Conservation (phyloP, 495 filamentous ascomycete genomes). For the Chaetomium fimeti region DNA sequence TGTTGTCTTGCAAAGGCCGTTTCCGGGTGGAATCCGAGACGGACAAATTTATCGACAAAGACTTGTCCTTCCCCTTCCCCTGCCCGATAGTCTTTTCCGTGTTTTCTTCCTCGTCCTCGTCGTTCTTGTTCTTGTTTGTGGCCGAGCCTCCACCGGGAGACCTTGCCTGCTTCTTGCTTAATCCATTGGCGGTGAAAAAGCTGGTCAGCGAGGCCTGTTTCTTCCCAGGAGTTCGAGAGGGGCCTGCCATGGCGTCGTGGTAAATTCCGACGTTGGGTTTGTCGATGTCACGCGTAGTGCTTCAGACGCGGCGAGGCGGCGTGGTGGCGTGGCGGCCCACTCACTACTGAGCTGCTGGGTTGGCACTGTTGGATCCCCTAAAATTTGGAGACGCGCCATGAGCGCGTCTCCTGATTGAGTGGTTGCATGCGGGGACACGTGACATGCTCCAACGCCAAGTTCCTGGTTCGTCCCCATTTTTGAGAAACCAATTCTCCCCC, state of each 20-base stretch:
- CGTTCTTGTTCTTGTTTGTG: conserved; percentile 2
- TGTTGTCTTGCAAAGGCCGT: conserved; percentile 48
- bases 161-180: conserved; percentile 26
- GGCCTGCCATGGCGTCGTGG: conserved; percentile 38
- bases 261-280: background rate
- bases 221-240: conserved; percentile 45
- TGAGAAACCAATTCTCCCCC: background rate
- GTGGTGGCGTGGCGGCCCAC: no score
- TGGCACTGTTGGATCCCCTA: background rate
- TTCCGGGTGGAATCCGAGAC: conserved; percentile 36
- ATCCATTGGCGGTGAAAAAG: conserved; percentile 65
- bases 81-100: background rate
- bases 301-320: conserved; percentile 8
- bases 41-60: conserved; percentile 12
- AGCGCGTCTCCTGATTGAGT: conserved; percentile 17
- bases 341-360: background rate
- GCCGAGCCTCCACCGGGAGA: conserved; percentile 18
- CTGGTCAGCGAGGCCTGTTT: conserved; percentile 82
- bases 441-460: background rate
- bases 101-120: background rate
- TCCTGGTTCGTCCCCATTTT: background rate
- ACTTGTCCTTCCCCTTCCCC: background rate
- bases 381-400: conserved; percentile 14
- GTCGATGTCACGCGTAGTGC: conserved; percentile 30
- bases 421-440: conserved; percentile 21